Conservation (phyloP, 768 basidiomycete species). For the Mycena chlorophos region DNA sequence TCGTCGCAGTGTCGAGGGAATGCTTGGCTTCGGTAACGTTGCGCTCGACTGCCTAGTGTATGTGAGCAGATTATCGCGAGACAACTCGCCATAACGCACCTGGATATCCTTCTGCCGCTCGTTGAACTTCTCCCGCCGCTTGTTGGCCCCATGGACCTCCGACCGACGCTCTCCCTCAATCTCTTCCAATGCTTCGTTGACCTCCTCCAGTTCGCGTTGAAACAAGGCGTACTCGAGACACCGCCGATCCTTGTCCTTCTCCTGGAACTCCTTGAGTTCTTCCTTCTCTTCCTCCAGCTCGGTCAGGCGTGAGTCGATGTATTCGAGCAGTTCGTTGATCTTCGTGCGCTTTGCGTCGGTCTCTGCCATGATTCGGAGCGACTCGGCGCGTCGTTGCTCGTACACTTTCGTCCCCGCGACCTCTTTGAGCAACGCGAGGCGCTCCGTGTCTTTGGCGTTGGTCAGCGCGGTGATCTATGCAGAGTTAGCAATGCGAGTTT, state of each 20-base stretch:
- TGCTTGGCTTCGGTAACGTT: constrained; percentile 71
- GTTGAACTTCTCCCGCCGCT: constrained; percentile 79
- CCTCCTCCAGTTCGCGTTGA: constrained; percentile 88
- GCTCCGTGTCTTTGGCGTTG: constrained; percentile 94
- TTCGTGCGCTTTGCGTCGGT: constrained; percentile 91
- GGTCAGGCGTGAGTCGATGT: constrained; percentile 84
- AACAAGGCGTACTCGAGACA: constrained; percentile 95
- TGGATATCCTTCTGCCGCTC: constrained; percentile 83
- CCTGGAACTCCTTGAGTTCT: constrained; percentile 94
- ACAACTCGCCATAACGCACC: constrained; percentile 42
- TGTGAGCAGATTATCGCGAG: not conserved
- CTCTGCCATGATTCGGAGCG: constrained; percentile 94
- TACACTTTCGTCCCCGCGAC: constrained; percentile 98
- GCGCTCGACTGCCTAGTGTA: constrained; percentile 65
- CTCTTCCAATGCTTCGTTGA: constrained; percentile 79
- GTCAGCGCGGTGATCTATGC: constrained; percentile 89
- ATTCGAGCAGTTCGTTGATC: constrained; percentile 85
- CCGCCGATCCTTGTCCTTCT: constrained; percentile 90
- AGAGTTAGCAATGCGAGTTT: constrained; percentile 13
- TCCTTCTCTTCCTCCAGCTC: constrained; percentile 99
- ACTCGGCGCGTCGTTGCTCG: constrained; percentile 90
- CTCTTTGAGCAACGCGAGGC: constrained; percentile 93
- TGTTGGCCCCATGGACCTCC: constrained; percentile 83
- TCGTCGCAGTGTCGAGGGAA: constrained; percentile 62
- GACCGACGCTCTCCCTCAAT: constrained; percentile 80